These are phyloP conservation scores for Penicillium sp. DNA, from an alignment of 2,329 filamentous ascomycete genomes.

Conservation along the genomic window DNA sequence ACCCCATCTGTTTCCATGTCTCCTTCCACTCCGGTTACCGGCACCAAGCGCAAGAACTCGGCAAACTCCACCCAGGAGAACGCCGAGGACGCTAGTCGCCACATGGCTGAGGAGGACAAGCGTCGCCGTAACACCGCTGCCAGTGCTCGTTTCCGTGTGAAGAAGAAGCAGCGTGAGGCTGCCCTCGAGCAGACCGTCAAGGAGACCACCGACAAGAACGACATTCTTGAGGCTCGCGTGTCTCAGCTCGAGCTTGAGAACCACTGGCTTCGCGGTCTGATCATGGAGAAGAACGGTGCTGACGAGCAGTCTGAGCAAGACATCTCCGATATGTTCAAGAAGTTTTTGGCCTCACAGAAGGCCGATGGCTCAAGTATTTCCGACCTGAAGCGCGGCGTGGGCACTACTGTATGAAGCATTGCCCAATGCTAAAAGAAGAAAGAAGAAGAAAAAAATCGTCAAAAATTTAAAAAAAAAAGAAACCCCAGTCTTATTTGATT, in stretches of 20 bases:
- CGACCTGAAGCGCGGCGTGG: constrained; percentile 37
- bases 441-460: constrained; percentile 10
- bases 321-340: constrained; percentile 44
- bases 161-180: constrained; percentile 94
- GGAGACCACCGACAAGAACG: constrained; percentile 78
- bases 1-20: constrained; percentile 19
- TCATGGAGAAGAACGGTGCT: constrained; percentile 71
- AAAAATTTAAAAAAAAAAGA: constrained; percentile 15
- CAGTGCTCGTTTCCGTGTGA: constrained; percentile 86
- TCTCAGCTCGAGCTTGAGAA: constrained; percentile 77
- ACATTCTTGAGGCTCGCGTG: constrained; percentile 70
- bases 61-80: constrained; percentile 43
- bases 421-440: constrained; percentile 14
- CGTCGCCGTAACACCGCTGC: constrained; percentile 85
- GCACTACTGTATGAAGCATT: constrained; percentile 24
- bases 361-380: constrained; percentile 30
- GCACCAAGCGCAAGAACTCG: constrained; percentile 41
- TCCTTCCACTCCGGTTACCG: constrained; percentile 20
- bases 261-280: constrained; percentile 75
- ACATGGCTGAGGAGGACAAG: constrained; percentile 88
- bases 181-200: constrained; percentile 78
- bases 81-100: constrained; percentile 68
- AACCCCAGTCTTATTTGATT: constrained; percentile 17
- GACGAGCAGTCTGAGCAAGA: constrained; percentile 48
- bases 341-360: constrained; percentile 40